Evolutionary conservation across 306 rosid species (phyloP), one percentile per base, ranked within the genome.

Genomic region (Begonia masoniana): DNA sequence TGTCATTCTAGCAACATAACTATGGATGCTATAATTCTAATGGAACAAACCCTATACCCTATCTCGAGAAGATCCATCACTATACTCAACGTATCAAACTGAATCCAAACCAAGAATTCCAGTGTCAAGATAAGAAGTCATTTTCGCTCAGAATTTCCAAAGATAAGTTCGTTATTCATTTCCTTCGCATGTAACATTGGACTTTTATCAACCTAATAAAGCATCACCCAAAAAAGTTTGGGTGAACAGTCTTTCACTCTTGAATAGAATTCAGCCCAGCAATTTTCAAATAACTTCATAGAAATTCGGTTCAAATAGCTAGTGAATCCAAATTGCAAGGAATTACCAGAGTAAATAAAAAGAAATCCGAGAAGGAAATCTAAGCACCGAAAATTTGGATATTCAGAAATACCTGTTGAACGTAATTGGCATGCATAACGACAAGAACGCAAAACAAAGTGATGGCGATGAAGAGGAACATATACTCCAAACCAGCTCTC

Each of bases 341-440:
- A 15, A 61, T 4, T 36, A 46, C 3, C 15, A 54, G 9, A n/a
- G 11, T 48, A 26, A 10, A 24, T n/a, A 14, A 48, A 42, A 4
- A 9, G 10, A 36, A 51, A 13, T 26, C 12, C 10, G 1, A 8
- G 51, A 52, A 39, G 14, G 14, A 9, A 51, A 68, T 62, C 49
- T 10, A 57, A 53, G 49, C 47, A 51, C 16, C 6, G 23, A 36
- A 23, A 60, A 59, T 56, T 56, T 52, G 42, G 36, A 5, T 3
- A 7, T 2, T 6, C 61, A 5, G 9, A 13, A 41, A 42, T 5
- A 89, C 97, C 94, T 91, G 99, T 53, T 91, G 99, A 36, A 91
- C 99, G 69, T 83, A 91, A 76, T 91, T 91, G 66, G 99, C 96
- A 79, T 91, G 99, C 99, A 91, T 91, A 52, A 91, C 99, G 52